Base-by-base conservation (phyloP, 352 stramenopile genomes). In the Phytophthora palmivora region DNA sequence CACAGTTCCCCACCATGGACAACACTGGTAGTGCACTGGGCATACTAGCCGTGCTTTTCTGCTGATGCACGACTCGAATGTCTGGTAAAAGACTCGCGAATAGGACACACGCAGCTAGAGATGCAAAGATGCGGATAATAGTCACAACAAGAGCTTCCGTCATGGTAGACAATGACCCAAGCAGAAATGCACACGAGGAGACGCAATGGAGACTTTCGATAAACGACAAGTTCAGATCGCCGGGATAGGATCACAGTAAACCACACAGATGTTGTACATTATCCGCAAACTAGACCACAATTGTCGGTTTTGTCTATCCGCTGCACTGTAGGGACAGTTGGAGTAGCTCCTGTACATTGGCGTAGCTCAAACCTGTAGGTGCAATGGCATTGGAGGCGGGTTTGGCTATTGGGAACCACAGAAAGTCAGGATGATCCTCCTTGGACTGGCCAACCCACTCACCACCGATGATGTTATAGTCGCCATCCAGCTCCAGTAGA, bases 1-100 rank as follows among this genome's bases (percentile, higher is more conserved):
- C 62, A 49, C 80, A 84, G 58, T 89, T 89, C n/a, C 51, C 76
- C 24, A 87, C 47, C 79, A 88, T 87, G n/a, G 76, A 78, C 33
- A 88, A 58, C 46, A 88, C 70, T 26, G 74, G 79, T 21, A 88
- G 59, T 10, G 64, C 52, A 12, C 67, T 76, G 16, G 67, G 63
- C 63, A 80, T 72, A 33, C 36, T 71, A n/a, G 51, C 38, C 3
- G 65, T 73, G 60, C 57, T 74, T 37, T 74, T 72, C 11, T 66
- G 43, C 37, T 54, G 58, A 8, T 76, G 65, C 48, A 81, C 75
- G 16, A 67, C 47, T 8, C 70, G 72, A 41, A 87, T 70, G 11
- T 59, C 64, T 1, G 75, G 78, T 7, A 74, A 26, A 0, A 84
- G 73, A 46, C 75, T 84, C 36, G 70, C 72, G 49, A 84, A 87